These are phyloP conservation scores for Castanea sativa DNA, from an alignment of 306 rosid species.

Conservation along the genomic window DNA sequence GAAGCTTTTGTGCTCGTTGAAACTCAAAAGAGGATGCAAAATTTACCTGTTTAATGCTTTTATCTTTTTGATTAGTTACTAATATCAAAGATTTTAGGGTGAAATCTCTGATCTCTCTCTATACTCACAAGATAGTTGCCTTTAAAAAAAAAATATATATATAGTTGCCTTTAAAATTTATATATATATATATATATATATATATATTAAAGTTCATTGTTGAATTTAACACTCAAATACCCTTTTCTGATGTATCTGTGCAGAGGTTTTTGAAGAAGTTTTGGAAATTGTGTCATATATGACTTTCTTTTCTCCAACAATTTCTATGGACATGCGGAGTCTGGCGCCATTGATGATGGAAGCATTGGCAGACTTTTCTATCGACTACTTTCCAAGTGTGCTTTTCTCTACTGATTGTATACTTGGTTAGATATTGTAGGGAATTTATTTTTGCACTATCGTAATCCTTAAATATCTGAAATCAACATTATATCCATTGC, in stretches of 20 bases:
- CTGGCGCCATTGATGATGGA: constrained; percentile 99
- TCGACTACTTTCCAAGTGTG: constrained; percentile 88
- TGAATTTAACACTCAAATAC: not conserved
- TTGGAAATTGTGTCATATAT: constrained; percentile 92
- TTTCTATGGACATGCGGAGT: constrained; percentile 91
- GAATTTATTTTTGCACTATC: not conserved
- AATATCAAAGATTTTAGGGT: not conserved
- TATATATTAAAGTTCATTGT: not conserved
- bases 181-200: too few relatives aligned
- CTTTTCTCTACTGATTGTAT: not conserved
- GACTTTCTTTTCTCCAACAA: constrained; percentile 91
- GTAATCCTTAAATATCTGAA: too few relatives aligned
- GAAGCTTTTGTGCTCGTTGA: not conserved
- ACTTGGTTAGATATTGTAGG: not conserved
- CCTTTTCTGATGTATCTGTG: constrained; percentile 12
- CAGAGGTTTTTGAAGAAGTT: constrained; percentile 99
- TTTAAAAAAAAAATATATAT: too few relatives aligned
- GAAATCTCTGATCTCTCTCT: too few relatives aligned
- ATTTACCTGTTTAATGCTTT: not conserved
- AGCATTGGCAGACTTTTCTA: constrained; percentile 88
- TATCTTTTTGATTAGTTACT: not conserved
- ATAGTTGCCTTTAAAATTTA: not conserved
- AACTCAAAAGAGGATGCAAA: not conserved
- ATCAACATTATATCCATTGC: too few relatives aligned
- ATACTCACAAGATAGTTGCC: not conserved